phyloP scores from a whole-genome alignment of 208 protist genomes.

The Trichomonas tenax region DNA sequence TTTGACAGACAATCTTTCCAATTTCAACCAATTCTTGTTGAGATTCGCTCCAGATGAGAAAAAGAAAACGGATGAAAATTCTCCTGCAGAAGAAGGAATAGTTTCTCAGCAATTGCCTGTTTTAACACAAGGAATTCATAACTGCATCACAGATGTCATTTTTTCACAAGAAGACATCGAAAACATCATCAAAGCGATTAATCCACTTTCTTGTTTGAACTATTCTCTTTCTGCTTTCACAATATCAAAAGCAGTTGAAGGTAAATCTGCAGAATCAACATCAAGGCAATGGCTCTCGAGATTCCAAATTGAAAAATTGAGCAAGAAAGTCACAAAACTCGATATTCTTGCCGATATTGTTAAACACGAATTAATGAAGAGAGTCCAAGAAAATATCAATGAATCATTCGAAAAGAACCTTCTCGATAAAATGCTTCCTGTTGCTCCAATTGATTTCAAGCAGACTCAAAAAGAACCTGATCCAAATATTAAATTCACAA shows the following conservation, averaged over 20 bases:
- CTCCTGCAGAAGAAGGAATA: background rate
- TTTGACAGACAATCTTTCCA: background rate
- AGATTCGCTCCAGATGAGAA: background rate
- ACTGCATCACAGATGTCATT: background rate
- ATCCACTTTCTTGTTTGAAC: background rate
- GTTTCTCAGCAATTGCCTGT: background rate
- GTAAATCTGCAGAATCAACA: background rate
- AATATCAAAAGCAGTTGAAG: background rate
- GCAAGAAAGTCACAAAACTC: background rate
- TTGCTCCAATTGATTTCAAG: background rate
- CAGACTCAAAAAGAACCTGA: background rate
- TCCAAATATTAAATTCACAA: background rate
- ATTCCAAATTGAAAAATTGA: background rate
- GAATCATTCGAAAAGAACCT: background rate
- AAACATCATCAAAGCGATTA: background rate
- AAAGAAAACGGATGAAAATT: background rate
- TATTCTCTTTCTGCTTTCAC: background rate
- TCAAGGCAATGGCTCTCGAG: background rate
- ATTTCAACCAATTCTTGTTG: background rate
- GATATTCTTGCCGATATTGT: background rate
- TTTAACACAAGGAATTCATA: background rate
- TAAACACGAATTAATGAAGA: background rate
- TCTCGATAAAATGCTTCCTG: background rate
- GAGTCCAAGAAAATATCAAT: background rate
- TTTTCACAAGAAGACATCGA: background rate